These are phyloP conservation scores for Panicum hallii DNA, from an alignment of 202 grass and related monocot species.

Conservation along the genomic window DNA sequence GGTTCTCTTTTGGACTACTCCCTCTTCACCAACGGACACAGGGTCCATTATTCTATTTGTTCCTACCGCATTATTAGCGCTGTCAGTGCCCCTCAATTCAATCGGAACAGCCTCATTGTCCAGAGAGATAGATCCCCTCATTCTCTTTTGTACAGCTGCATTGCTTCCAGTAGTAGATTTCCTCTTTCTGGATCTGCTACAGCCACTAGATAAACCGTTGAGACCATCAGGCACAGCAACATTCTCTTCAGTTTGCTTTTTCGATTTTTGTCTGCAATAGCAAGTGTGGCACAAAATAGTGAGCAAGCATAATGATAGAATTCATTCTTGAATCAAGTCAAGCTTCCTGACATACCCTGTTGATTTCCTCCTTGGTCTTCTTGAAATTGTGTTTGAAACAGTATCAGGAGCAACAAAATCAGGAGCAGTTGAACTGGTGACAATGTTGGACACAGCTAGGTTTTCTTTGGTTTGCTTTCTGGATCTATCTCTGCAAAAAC, in stretches of 20 bases:
- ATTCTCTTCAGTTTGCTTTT: conserved; percentile 26
- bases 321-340: conserved; percentile 5
- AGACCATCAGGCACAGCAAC: conserved; percentile 35
- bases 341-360: conserved; percentile 30
- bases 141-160: conserved; percentile 40
- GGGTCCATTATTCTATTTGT: neutral
- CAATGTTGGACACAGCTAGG: conserved; percentile 31
- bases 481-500: conserved; percentile 36
- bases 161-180: conserved; percentile 33
- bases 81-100: neutral
- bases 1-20: conserved; percentile 22
- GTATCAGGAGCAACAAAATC: conserved; percentile 10
- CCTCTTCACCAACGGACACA: conserved; percentile 33
- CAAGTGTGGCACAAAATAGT: conserved; percentile 23
- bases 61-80: conserved; percentile 6
- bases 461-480: conserved; percentile 13
- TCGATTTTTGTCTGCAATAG: conserved; percentile 42
- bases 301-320: conserved; percentile 46
- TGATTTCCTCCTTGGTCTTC: conserved; percentile 29
- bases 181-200: conserved; percentile 38
- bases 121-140: conserved; percentile 24
- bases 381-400: neutral
- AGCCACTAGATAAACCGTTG: conserved; percentile 29
- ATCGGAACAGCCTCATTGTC: neutral
- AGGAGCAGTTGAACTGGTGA: conserved; percentile 17